Conservation (phyloP, 768 basidiomycete species). For the Kwoniella pini region DNA sequence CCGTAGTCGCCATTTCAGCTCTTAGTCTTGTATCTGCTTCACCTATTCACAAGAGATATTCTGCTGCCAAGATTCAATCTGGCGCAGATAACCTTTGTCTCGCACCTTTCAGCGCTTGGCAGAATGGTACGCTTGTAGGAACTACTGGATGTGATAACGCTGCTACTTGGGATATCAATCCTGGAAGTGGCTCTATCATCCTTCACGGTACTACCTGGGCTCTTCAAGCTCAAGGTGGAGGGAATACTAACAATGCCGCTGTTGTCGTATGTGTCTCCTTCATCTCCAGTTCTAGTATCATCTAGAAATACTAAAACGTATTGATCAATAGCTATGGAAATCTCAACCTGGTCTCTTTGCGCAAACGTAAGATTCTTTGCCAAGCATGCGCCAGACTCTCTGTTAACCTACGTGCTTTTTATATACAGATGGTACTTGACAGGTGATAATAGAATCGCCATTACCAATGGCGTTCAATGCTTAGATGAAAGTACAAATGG, state of each 20-base stretch:
- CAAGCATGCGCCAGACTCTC: no score
- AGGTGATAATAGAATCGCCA: slow-evolving; percentile 26
- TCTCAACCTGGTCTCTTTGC: slow-evolving; percentile 5
- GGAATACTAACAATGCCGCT: slow-evolving; percentile 8
- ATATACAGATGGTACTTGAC: slow-evolving; percentile 25
- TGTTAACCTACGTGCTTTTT: no score
- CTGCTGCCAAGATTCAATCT: neutral
- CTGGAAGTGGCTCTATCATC: slow-evolving; percentile 9
- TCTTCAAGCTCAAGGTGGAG: slow-evolving; percentile 14
- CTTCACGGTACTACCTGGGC: slow-evolving; percentile 17
- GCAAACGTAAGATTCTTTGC: slow-evolving; percentile 15
- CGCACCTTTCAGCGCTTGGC: slow-evolving; percentile 1
- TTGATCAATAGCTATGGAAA: neutral
- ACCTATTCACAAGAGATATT: slow-evolving; percentile 5
- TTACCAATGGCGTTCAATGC: slow-evolving; percentile 40
- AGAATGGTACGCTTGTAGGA: slow-evolving; percentile 1
- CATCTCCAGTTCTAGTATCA: neutral
- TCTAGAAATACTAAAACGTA: neutral
- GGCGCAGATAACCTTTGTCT: neutral
- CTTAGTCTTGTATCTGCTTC: slow-evolving; percentile 1
- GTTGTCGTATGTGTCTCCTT: slow-evolving; percentile 13
- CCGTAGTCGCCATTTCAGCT: neutral
- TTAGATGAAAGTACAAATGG: slow-evolving; percentile 26
- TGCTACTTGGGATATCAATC: slow-evolving; percentile 17
- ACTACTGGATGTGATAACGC: slow-evolving; percentile 1